Base-by-base conservation (phyloP, 805 yeast species). In the Barnettozyma salicaria region DNA sequence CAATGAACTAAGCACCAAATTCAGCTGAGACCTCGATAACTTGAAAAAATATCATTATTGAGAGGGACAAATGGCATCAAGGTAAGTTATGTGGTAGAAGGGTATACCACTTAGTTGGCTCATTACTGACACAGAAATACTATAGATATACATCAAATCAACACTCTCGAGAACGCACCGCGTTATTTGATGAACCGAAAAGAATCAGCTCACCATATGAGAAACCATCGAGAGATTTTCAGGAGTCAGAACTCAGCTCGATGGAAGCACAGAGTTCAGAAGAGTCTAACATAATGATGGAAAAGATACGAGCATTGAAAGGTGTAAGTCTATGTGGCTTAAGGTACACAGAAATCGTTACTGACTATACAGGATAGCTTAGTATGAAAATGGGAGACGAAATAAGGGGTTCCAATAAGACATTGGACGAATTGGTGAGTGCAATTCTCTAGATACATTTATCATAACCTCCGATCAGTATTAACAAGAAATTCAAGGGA, bases 251-350 rank as follows among this genome's bases (percentile, higher is more conserved):
- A 39, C 50, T 78, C 47, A 70, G 80, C 16, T 76, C 74, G 42
- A 53, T 81, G 33, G 89, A 81, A 53, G 67, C 80, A 4, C 89
- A 81, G 52, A 72, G 72, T 42, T 83, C 76, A 24, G 80, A 76
- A 39, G 75, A 78, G 36, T 55, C 76, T 45, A 65, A 67, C 17
- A 60, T 68, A 2, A 72, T 81, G 70, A 64, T 71, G 23, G 67
- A 70, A 27, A 76, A 74, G 45, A 67, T 81, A 16, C 59, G 64
- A 33, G 64, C 74, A 20, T 59, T 81, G 37, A 80, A 79, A 52
- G 70, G 69, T 32, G 60, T 59, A 28, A 39, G 61, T 37, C n/a
- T 8, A 5, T 14, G 6, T 22, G 21, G 14, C 20, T 11, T 33
- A 12, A 11, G n/a, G n/a, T n/a, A n/a, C n/a, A n/a, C n/a, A 19